A percentile compares a stretch with the other conserved stretches of the same genome.
Evolutionary conservation across 2,329 filamentous ascomycete species (phyloP).

Genomic region (Colletotrichum horii): DNA sequence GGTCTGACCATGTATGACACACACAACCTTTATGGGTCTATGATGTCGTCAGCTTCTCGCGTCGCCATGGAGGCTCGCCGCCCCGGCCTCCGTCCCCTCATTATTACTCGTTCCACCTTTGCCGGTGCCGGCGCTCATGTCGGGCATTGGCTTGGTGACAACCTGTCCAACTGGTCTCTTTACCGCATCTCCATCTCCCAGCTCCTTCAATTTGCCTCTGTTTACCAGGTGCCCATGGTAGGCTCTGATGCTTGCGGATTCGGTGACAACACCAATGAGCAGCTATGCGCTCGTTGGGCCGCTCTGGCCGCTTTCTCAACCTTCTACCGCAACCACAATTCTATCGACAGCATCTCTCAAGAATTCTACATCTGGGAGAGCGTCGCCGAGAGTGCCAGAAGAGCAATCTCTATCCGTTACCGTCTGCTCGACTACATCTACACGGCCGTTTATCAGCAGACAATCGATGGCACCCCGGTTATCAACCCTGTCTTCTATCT

Average conservation of each 20-base stretch:
- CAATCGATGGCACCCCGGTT: conserved; percentile 65
- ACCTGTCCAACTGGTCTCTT: conserved; percentile 58
- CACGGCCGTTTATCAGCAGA: conserved; percentile 69
- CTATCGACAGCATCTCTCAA: conserved; percentile 50
- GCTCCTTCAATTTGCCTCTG: conserved; percentile 40
- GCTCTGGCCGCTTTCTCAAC: conserved; percentile 72
- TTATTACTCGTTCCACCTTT: conserved; percentile 80
- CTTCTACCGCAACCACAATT: conserved; percentile 75
- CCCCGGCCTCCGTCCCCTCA: conserved; percentile 67
- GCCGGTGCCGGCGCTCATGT: conserved; percentile 72
- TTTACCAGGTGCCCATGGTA: conserved; percentile 73
- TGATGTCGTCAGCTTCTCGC: conserved; percentile 74
- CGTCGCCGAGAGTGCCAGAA: conserved; percentile 68
- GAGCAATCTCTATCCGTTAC: conserved; percentile 76
- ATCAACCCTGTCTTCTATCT: conserved; percentile 75
- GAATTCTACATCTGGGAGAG: conserved; percentile 74
- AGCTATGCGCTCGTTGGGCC: conserved; percentile 73
- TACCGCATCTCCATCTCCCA: conserved; percentile 45
- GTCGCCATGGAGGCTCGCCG: conserved; percentile 70
- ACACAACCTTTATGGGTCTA: conserved; percentile 76
- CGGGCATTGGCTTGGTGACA: conserved; percentile 66
- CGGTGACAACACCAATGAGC: conserved; percentile 64
- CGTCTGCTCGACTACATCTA: conserved; percentile 83
- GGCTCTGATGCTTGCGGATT: conserved; percentile 82
- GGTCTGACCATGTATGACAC: conserved; percentile 75